Base-by-base conservation (phyloP, 305 asterid genomes). In the Striga hermonthica region DNA sequence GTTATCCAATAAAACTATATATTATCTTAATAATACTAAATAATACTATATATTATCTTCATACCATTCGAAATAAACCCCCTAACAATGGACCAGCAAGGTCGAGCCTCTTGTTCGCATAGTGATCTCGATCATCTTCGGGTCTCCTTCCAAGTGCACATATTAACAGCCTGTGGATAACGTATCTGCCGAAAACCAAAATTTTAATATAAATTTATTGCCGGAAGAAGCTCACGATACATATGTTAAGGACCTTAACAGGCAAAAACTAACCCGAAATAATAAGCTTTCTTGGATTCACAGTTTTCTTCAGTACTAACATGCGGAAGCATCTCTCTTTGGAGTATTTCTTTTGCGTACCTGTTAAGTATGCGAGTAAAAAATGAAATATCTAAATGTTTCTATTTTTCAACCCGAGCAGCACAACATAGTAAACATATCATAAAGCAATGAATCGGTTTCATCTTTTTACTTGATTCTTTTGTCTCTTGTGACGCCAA, bases 81-180 rank as follows among this genome's bases (percentile, higher is more conserved):
- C 66, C 74, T 58, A 76, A 83, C 69, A 90, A 72, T 65, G 97
- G 95, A 68, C 96, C 96, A 54, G 97, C 96, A 72, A 90, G 97
- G 70, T 90, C 97, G 49, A 90, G 77, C 80, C 97, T 83, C 85
- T 90, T 88, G 76, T 90, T 87, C 37, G 96, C 97, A 77, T 90
- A 90, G 64, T 90, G 97, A 76, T 90, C 97, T 48, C 97, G 82
- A 76, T 87, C 93, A 69, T 90, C 97, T 73, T 88, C 97, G 31
- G 95, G 79, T 69, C 95, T 85, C 58, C 90, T 84, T 67, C 87
- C 97, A 76, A 90, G 81, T 8, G 91, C 95, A 82, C 95, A 86
- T 50, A 86, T 76, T 70, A 90, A 73, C 55, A 90, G 87, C 67
- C 96, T 83, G 62, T 90, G 86, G 60, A 88, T 86, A 39, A 90